These are phyloP conservation scores for Cenococcum geophilum DNA, from an alignment of 495 filamentous ascomycete genomes.

Conservation along the genomic window DNA sequence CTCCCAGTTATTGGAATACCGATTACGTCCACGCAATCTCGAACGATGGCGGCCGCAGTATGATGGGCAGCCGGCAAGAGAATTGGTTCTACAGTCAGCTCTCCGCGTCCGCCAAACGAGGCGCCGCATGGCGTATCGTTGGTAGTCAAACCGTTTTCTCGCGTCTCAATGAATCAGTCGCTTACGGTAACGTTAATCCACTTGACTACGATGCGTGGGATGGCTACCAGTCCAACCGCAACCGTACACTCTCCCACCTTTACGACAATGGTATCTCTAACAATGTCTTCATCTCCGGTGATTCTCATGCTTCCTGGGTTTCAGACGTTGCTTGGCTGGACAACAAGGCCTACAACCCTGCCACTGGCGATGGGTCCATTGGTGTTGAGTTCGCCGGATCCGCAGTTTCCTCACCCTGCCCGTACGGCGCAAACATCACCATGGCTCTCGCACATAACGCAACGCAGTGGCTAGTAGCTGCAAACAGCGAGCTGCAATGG, in stretches of 20 bases:
- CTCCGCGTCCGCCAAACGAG: constrained; percentile 46
- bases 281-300: constrained; percentile 61
- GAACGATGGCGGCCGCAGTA: constrained; percentile 51
- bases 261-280: constrained; percentile 58
- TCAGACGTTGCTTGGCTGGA: constrained; percentile 60
- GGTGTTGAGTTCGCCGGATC: constrained; percentile 64
- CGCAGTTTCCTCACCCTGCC: constrained; percentile 51
- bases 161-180: constrained; percentile 45
- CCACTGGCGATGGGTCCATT: constrained; percentile 52
- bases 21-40: constrained; percentile 51
- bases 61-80: constrained; percentile 63
- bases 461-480: constrained; percentile 41
- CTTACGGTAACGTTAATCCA: constrained; percentile 44
- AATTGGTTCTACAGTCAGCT: constrained; percentile 62
- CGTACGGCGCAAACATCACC: constrained; percentile 46
- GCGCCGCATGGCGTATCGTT: constrained; percentile 58
- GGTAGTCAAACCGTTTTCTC: constrained; percentile 63
- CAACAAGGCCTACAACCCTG: constrained; percentile 49
- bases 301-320: constrained; percentile 59
- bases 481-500: constrained; percentile 60
- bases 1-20: constrained; percentile 44
- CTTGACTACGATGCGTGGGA: constrained; percentile 59
- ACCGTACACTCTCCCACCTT: constrained; percentile 54
- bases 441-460: constrained; percentile 41
- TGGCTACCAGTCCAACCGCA: constrained; percentile 58